Percentiles rank a stretch among this genome's conserved stretches.
These are phyloP conservation scores for Hymenoscyphus salicellus DNA, from an alignment of 2,329 filamentous ascomycete species.

Conservation along the genomic window DNA sequence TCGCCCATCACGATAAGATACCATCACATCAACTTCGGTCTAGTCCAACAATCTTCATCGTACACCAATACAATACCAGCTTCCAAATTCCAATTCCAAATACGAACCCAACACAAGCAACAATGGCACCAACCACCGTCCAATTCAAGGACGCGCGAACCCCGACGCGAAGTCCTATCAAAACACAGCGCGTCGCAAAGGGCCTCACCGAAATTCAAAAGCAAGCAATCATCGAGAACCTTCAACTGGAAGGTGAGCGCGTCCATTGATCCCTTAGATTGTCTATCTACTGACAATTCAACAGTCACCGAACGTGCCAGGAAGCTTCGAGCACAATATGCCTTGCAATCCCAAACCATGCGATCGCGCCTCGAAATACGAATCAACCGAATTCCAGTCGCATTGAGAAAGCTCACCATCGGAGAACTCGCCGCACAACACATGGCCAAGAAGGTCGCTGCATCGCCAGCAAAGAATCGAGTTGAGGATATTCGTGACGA, in stretches of 20 bases:
- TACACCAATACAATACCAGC: too few species aligned
- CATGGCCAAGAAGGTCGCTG: slow-evolving; percentile 28
- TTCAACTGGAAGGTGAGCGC: slow-evolving; percentile 77
- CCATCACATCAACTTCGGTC: too few species aligned
- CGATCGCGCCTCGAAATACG: slow-evolving; percentile 86
- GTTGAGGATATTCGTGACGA: slow-evolving; percentile 26
- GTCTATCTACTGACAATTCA: slow-evolving; percentile 19
- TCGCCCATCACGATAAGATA: too few species aligned
- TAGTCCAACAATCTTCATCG: too few species aligned
- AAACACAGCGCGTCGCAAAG: slow-evolving; percentile 53
- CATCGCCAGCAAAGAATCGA: slow-evolving; percentile 17
- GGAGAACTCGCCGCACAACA: slow-evolving; percentile 59
- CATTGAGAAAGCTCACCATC: slow-evolving; percentile 76
- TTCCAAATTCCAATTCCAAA: too few species aligned
- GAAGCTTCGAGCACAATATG: slow-evolving; percentile 84
- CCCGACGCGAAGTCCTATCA: slow-evolving; percentile 56
- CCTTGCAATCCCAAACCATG: slow-evolving; percentile 80
- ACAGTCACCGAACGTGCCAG: slow-evolving; percentile 83
- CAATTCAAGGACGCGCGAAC: slow-evolving; percentile 33
- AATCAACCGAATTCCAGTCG: slow-evolving; percentile 83
- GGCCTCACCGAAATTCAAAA: slow-evolving; percentile 71
- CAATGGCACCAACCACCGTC: slow-evolving; percentile 38
- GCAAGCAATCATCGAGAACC: slow-evolving; percentile 81
- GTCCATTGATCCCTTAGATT: slow-evolving; percentile 2
- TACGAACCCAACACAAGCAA: slow-evolving; percentile 17